Evolutionary conservation across 108 stramenopile species (phyloP).

Genomic region (Nitzschia sp.): DNA sequence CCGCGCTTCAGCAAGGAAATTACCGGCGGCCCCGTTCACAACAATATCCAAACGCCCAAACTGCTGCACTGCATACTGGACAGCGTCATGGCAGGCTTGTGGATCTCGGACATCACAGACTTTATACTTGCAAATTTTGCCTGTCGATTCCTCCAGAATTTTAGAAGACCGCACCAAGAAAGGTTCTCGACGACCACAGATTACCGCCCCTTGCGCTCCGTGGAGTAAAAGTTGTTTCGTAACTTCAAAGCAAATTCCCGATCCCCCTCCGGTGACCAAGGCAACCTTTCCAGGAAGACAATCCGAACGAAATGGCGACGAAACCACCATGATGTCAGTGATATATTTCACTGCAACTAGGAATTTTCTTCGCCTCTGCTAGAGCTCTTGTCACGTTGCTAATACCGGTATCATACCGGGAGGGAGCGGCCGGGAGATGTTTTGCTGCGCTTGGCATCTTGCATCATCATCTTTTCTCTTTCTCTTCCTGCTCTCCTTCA

Average conservation of each 20-base stretch:
- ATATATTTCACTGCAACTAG: too few relatives aligned
- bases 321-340: background rate
- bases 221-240: constrained; percentile 75
- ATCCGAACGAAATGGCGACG: constrained; percentile 68
- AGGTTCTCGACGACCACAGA: constrained; percentile 73
- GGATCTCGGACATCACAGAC: constrained; percentile 83
- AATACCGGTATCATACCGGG: too few relatives aligned
- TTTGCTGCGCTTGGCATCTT: too few relatives aligned
- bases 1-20: constrained; percentile 87
- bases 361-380: too few relatives aligned
- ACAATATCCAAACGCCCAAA: constrained; percentile 83
- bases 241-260: constrained; percentile 85
- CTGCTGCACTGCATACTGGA: constrained; percentile 47
- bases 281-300: constrained; percentile 78
- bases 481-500: too few relatives aligned
- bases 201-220: constrained; percentile 69
- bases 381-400: too few relatives aligned
- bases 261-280: constrained; percentile 83
- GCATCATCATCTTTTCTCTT: too few relatives aligned
- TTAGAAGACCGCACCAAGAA: constrained; percentile 69
- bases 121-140: constrained; percentile 46
- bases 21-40: constrained; percentile 91
- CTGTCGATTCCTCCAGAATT: constrained; percentile 38
- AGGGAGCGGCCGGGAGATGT: too few relatives aligned
- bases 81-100: constrained; percentile 54